Evolutionary conservation across 352 stramenopile species (phyloP), one percentile per base, ranked within the genome.

Genomic region (Pythium dissotocum): DNA sequence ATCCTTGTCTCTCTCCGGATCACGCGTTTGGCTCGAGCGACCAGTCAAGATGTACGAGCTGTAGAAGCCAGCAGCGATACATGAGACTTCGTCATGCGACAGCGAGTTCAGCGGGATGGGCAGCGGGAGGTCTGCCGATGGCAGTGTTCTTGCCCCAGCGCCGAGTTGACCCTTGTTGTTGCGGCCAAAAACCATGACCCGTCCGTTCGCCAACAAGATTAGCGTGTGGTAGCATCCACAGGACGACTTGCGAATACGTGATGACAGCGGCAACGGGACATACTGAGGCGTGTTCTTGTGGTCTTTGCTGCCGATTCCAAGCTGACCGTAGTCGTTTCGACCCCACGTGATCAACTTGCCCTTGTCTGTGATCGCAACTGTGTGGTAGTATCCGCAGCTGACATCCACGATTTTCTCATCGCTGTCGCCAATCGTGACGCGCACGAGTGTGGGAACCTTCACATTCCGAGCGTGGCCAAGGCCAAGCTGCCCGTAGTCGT

Each of bases 91-190:
- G 62, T 94, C 86, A n/a, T 88, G 88, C 24, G 83, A 73, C 6
- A 95, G 73, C 8, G 86, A 83, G 63, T 90, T 92, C 0, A 83
- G 89, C 36, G 85, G 84, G 24, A 95, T 80, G 0, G 85, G 87
- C 2, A 96, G 73, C 2, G 88, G 88, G 2, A 96, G 60, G 38
- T 96, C 88, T 16, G 87, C 88, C 3, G 88, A 94, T 21, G 88
- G 83, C 6, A 96, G 63, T 8, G 88, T 94, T 53, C 87, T 79
- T 9, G 85, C 83, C 2, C 87, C 88, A 6, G 85, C 81, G 1
- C 88, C 87, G 18, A 95, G 83, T 33, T 96, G 88, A 0, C 88
- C 87, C 55, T 96, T 96, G 67, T 96, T 96, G 71, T 96, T 96
- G 46, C 88, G 80, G 6, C 88, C 87, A 75, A 96, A 96, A 0